Evolutionary conservation across 352 stramenopile species (phyloP).

Genomic region (Thalassiosira delicatula): DNA sequence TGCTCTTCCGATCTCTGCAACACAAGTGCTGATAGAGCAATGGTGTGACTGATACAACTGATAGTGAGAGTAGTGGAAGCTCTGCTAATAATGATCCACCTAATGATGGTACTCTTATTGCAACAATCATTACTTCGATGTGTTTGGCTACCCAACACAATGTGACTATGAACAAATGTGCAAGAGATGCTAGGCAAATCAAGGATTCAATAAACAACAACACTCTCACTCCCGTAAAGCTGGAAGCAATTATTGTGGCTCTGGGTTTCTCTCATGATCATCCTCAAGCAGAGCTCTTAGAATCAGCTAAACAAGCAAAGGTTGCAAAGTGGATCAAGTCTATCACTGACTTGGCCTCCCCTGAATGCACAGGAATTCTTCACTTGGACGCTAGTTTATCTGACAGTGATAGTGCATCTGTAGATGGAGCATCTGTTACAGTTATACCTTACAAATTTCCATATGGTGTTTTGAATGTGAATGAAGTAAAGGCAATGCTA

Average conservation of each 20-base stretch:
- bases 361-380: too few species aligned
- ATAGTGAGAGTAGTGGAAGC: background rate
- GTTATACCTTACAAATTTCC: conserved; percentile 33
- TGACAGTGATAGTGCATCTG: too few species aligned
- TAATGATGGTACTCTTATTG: conserved; percentile 12
- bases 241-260: conserved; percentile 11
- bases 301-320: conserved; percentile 4
- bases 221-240: background rate
- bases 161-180: conserved; percentile 18
- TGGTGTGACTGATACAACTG: background rate
- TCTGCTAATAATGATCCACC: background rate
- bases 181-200: conserved; percentile 12
- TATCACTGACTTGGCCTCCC: background rate
- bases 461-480: conserved; percentile 31
- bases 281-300: conserved; percentile 4
- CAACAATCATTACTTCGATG: conserved; percentile 23
- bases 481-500: conserved; percentile 18
- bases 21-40: too few species aligned
- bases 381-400: too few species aligned
- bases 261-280: conserved; percentile 14
- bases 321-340: conserved; percentile 33
- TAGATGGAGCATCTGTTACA: too few species aligned
- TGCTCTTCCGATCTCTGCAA: too few species aligned
- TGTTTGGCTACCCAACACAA: background rate
- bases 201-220: conserved; percentile 3